A percentile compares a stretch with the other conserved stretches of the same genome.
These are phyloP conservation scores for Coprinopsis strossmayeri DNA, from an alignment of 768 basidiomycete species.

Conservation along the genomic window DNA sequence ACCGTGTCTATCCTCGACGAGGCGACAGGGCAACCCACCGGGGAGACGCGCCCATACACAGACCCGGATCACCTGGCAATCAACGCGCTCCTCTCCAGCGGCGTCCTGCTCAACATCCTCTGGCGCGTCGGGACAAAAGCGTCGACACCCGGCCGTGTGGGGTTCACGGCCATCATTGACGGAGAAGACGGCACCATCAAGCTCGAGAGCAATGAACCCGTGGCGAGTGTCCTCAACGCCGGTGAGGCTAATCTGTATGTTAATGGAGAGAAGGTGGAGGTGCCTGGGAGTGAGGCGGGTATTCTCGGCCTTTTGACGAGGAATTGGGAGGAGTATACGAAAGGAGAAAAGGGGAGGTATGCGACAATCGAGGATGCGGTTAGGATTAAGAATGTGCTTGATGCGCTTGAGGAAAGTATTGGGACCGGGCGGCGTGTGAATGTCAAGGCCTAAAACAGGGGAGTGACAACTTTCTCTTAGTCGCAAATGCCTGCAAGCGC, in stretches of 20 bases:
- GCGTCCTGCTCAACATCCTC: slow-evolving; percentile 6
- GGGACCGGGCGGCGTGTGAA: not conserved
- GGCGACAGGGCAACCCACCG: slow-evolving; percentile 5
- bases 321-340: slow-evolving; percentile 12
- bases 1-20: slow-evolving; percentile 5
- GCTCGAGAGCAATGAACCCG: too few relatives aligned
- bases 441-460: too few relatives aligned
- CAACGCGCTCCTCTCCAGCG: slow-evolving; percentile 7
- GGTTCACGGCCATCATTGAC: slow-evolving; percentile 14
- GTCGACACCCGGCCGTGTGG: slow-evolving; percentile 8
- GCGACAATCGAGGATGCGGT: slow-evolving; percentile 18
- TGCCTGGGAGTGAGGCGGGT: slow-evolving; percentile 1
- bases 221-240: slow-evolving; percentile 1
- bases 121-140: slow-evolving; percentile 2
- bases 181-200: slow-evolving; percentile 13
- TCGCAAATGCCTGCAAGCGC: too few relatives aligned
- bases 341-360: slow-evolving; percentile 12
- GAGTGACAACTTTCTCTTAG: too few relatives aligned
- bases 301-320: not conserved
- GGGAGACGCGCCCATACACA: not conserved
- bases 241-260: slow-evolving; percentile 13
- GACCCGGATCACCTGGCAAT: slow-evolving; percentile 9
- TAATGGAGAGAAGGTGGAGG: slow-evolving; percentile 15
- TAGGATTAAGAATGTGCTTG: slow-evolving; percentile 12
- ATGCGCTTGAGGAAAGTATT: slow-evolving; percentile 14